These are phyloP conservation scores for Xylaria nigripes DNA, from an alignment of 495 filamentous ascomycete genomes.

Conservation along the genomic window DNA sequence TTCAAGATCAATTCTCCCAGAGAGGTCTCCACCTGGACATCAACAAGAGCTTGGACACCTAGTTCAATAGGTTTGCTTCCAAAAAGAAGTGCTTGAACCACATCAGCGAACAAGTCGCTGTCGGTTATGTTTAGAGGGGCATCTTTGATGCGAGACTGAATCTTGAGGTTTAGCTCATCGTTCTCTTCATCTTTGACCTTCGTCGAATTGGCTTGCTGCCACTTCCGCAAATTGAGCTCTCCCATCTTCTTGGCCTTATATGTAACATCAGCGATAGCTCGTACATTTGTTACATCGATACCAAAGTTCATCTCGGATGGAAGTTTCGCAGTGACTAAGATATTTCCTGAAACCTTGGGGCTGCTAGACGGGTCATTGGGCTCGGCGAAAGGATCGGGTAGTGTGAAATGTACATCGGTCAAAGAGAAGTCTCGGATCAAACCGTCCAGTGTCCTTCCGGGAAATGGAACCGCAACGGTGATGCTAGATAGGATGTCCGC, in stretches of 20 bases:
- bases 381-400: conserved; percentile 70
- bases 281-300: conserved; percentile 64
- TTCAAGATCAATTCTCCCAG: conserved; percentile 72
- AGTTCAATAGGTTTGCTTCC: conserved; percentile 56
- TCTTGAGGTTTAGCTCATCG: conserved; percentile 51
- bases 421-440: conserved; percentile 80
- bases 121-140: conserved; percentile 78
- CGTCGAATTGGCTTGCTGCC: conserved; percentile 80
- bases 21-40: conserved; percentile 69
- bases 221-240: conserved; percentile 62
- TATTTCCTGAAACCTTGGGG: conserved; percentile 71
- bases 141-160: conserved; percentile 65
- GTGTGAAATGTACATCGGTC: conserved; percentile 69
- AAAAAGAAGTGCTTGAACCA: conserved; percentile 69
- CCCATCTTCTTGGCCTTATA: conserved; percentile 71
- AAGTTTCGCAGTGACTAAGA: conserved; percentile 64
- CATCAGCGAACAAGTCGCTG: conserved; percentile 60
- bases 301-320: conserved; percentile 81
- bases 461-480: conserved; percentile 76
- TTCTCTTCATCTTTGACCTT: conserved; percentile 46
- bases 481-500: conserved; percentile 69
- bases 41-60: conserved; percentile 69
- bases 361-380: conserved; percentile 65
- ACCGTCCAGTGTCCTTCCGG: conserved; percentile 68
- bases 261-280: conserved; percentile 67